Evolutionary conservation across 2,329 filamentous ascomycete species (phyloP), one percentile per base, ranked within the genome.

Genomic region (Thermoascus crustaceus): DNA sequence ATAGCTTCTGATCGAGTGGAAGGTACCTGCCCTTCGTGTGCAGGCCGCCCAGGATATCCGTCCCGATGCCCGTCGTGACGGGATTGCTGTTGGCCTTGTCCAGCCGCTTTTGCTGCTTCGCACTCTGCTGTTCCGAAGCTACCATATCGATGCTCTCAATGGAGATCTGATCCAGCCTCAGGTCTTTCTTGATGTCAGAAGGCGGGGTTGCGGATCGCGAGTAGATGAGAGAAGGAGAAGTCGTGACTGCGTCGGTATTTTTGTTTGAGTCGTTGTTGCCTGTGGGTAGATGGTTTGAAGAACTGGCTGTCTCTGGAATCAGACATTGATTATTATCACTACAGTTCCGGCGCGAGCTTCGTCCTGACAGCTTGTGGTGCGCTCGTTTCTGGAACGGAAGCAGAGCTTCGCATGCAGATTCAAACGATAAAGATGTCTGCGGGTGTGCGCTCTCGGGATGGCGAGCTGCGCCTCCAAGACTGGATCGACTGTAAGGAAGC

Each of bases 21-120:
- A 85, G 66, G 54, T 82, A 94, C 43, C 76, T 73, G 4, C 85
- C 91, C 57, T 88, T 94, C 1, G 88, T 94, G 40, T 85, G 80
- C 33, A 82, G 76, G 4, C 83, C 85, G 4, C 76, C 72, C 7
- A 64, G 48, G 17, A 70, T 48, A 57, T 70, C 46, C 55, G 73
- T 57, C 60, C 75, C 54, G 60, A 75, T 55, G 50, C 68, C 49
- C 34, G 62, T 64, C 6, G 68, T 61, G 17, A 68, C 64, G 10
- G 62, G 55, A 39, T 68, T 54, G 43, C 64, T 30, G 42, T 48
- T 25, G n/a, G 26, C 13, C 41, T 38, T 52, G 29, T 42, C 34
- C 22, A 48, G 50, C 30, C 47, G 42, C 27, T 49, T 52, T 7
- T 40, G 27, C 11, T 49, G 37, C 40, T 45, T 39, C 49, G 49